phyloP scores from a whole-genome alignment of 2,329 filamentous ascomycete species.

The Elsinoe fawcettii region DNA sequence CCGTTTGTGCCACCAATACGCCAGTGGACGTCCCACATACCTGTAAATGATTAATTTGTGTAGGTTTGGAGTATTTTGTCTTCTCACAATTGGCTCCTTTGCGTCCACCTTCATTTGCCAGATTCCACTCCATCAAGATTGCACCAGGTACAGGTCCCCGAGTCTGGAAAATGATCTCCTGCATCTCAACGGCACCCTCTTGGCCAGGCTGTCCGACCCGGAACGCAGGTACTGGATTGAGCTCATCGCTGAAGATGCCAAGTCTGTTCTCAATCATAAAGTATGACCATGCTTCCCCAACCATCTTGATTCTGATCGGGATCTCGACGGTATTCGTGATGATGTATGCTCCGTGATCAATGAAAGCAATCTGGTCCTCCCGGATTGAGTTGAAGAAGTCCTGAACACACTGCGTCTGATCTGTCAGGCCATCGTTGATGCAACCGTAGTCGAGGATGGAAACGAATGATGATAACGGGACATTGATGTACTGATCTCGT shows the following conservation, averaged over 20 bases:
- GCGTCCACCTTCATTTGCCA: slow-evolving; percentile 37
- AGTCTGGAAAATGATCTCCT: slow-evolving; percentile 64
- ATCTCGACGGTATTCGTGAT: slow-evolving; percentile 48
- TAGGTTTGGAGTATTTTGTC: not conserved
- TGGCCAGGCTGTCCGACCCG: slow-evolving; percentile 60
- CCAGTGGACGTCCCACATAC: slow-evolving; percentile 52
- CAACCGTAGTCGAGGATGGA: slow-evolving; percentile 49
- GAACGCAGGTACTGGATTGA: slow-evolving; percentile 56
- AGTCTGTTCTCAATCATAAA: slow-evolving; percentile 66
- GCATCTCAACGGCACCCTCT: slow-evolving; percentile 59
- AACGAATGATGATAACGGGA: slow-evolving; percentile 58
- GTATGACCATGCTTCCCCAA: slow-evolving; percentile 75
- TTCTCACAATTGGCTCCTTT: slow-evolving; percentile 13
- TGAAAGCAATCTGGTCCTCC: slow-evolving; percentile 49
- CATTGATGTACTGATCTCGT: slow-evolving; percentile 33
- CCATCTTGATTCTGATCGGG: slow-evolving; percentile 67
- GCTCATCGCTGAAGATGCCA: slow-evolving; percentile 37
- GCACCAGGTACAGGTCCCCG: slow-evolving; percentile 60
- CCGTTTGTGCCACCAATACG: slow-evolving; percentile 47
- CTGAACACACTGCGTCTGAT: slow-evolving; percentile 76
- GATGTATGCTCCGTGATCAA: slow-evolving; percentile 51
- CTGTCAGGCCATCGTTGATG: slow-evolving; percentile 74
- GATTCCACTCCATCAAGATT: slow-evolving; percentile 65
- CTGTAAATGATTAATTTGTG: slow-evolving; percentile 26
- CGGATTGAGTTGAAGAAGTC: slow-evolving; percentile 56